Evolutionary conservation across 2,329 filamentous ascomycete species (phyloP).

Genomic region (Grosmannia huntii): DNA sequence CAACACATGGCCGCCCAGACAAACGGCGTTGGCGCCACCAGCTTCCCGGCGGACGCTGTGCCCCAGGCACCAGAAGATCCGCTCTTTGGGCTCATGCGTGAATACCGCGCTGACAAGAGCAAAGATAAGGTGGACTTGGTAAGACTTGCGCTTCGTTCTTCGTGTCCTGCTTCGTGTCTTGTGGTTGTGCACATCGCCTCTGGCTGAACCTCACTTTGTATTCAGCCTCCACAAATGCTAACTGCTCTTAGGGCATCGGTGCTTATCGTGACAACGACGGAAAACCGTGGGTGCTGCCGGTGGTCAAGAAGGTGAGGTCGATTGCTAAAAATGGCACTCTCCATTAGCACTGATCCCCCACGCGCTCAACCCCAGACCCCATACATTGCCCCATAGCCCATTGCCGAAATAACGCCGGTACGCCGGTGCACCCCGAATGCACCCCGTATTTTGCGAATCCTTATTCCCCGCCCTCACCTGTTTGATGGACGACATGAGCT

Average conservation of each 20-base stretch:
- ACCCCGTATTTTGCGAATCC: background rate
- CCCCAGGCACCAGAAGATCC: slow-evolving; percentile 90
- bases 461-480: background rate
- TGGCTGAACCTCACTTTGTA: too few relatives aligned
- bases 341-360: slow-evolving; percentile 5
- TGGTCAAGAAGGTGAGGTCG: slow-evolving; percentile 76
- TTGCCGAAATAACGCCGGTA: slow-evolving; percentile 9
- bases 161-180: background rate
- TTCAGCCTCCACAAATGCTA: background rate
- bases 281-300: slow-evolving; percentile 93
- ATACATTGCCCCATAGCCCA: background rate
- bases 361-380: slow-evolving; percentile 5
- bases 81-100: slow-evolving; percentile 83
- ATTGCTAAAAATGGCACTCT: slow-evolving; percentile 4
- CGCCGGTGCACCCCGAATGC: slow-evolving; percentile 1
- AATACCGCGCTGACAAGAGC: slow-evolving; percentile 67
- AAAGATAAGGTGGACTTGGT: slow-evolving; percentile 86
- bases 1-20: slow-evolving; percentile 44
- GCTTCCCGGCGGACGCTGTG: slow-evolving; percentile 64
- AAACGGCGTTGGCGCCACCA: slow-evolving; percentile 37
- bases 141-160: slow-evolving; percentile 19
- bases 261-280: slow-evolving; percentile 91
- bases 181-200: too few relatives aligned
- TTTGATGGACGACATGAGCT: background rate
- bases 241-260: slow-evolving; percentile 52